A percentile compares a stretch with the other conserved stretches of the same genome.
Conservation (phyloP, 2,329 filamentous ascomycete species). For the Sporothrix humicola region DNA sequence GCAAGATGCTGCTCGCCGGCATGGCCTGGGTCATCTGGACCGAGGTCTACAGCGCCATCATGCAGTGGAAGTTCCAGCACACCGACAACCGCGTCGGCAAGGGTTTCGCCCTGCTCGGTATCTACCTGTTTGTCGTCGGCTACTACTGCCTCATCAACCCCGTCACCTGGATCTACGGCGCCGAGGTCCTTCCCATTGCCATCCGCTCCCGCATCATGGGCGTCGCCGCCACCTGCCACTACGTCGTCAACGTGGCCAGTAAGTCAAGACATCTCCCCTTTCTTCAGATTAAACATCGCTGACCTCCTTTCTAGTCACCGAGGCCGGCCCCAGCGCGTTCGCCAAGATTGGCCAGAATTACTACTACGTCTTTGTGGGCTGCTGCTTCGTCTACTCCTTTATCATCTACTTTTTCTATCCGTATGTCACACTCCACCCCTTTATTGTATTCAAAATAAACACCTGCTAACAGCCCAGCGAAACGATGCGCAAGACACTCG, state of each 20-base stretch:
- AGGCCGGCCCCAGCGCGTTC: constrained; percentile 62
- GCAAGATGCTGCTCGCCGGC: constrained; percentile 63
- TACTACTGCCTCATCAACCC: constrained; percentile 62
- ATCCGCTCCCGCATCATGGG: constrained; percentile 63
- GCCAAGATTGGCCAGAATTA: constrained; percentile 64
- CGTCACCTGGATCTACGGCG: constrained; percentile 61
- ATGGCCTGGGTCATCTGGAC: constrained; percentile 58
- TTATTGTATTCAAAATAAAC: background rate
- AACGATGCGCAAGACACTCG: constrained; percentile 54
- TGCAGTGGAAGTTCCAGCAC: constrained; percentile 61
- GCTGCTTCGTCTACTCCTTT: constrained; percentile 57
- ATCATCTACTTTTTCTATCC: constrained; percentile 62
- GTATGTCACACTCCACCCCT: background rate
- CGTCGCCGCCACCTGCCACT: constrained; percentile 58
- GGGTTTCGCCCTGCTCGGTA: constrained; percentile 64
- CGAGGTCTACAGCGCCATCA: constrained; percentile 64
- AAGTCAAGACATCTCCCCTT: background rate
- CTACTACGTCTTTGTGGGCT: constrained; percentile 64
- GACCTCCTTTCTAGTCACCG: constrained; percentile 46
- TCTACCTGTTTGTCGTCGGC: constrained; percentile 62
- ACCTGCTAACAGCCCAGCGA: constrained; percentile 40
- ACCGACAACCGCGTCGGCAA: constrained; percentile 58
- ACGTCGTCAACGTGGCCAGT: constrained; percentile 59
- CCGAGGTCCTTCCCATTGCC: constrained; percentile 59
- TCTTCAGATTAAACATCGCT: background rate